These are phyloP conservation scores for Dictyostelium intermedium DNA, from an alignment of 78 protist species.

Conservation along the genomic window DNA sequence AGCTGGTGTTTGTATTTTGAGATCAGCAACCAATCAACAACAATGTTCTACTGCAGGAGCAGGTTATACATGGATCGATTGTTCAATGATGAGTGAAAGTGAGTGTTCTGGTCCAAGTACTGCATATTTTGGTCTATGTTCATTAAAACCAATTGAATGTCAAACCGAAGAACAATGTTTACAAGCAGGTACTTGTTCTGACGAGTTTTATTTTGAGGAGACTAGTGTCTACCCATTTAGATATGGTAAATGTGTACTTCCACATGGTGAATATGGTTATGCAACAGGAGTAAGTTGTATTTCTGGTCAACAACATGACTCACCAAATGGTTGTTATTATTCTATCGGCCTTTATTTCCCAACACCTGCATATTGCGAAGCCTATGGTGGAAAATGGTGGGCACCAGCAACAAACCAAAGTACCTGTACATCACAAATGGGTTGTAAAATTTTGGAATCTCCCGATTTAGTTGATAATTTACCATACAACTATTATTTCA, in stretches of 20 bases:
- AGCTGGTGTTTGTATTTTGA: not conserved
- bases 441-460: not conserved
- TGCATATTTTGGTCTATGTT: not conserved
- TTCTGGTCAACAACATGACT: not conserved
- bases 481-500: slow-evolving; percentile 22
- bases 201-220: not conserved
- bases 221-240: not conserved
- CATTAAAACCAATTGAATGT: not conserved
- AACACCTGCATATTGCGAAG: not conserved
- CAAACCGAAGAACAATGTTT: not conserved
- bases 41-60: not conserved
- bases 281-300: not conserved
- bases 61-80: not conserved
- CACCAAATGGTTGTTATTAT: slow-evolving; percentile 7
- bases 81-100: not conserved
- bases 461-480: not conserved
- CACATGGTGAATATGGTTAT: not conserved
- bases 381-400: not conserved
- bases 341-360: not conserved
- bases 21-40: not conserved
- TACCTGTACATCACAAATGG: not conserved
- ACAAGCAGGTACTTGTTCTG: not conserved
- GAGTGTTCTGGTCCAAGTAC: not conserved
- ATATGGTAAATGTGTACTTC: not conserved
- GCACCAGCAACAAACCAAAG: not conserved